phyloP scores from a whole-genome alignment of 805 yeast species.

The Wilhelminamyces savonicus region DNA sequence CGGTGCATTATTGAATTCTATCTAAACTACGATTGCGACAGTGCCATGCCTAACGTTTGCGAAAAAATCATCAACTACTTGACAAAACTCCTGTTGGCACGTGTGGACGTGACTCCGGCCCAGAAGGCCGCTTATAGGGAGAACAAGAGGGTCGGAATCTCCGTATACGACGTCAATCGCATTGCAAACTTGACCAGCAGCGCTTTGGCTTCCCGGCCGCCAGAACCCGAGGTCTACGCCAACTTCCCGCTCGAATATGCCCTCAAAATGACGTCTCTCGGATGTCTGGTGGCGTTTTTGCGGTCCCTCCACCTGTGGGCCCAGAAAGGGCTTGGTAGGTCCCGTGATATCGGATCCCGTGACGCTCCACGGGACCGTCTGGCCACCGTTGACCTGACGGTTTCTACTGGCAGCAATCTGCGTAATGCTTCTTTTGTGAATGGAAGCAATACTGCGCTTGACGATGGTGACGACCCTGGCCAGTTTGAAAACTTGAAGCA shows the following conservation, averaged over 20 bases:
- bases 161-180: conserved; percentile 67
- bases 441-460: conserved; percentile 7
- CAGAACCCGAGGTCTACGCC: conserved; percentile 48
- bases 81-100: conserved; percentile 61
- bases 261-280: conserved; percentile 73
- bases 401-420: conserved; percentile 18
- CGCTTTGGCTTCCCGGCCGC: conserved; percentile 49
- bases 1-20: conserved; percentile 87
- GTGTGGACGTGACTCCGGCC: conserved; percentile 64
- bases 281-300: conserved; percentile 74
- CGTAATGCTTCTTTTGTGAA: conserved; percentile 23
- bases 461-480: conserved; percentile 63
- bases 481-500: conserved; percentile 83
- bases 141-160: conserved; percentile 45
- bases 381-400: conserved; percentile 23
- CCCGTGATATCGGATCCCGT: too few relatives aligned
- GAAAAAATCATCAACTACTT: conserved; percentile 77
- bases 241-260: conserved; percentile 76
- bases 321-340: conserved; percentile 42
- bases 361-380: conserved; percentile 18
- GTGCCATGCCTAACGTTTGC: conserved; percentile 72
- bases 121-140: conserved; percentile 50
- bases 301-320: conserved; percentile 84
- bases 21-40: conserved; percentile 92
- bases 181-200: conserved; percentile 74